Base-by-base conservation (phyloP, 306 rosid species). In the Acmispon strigosus region DNA sequence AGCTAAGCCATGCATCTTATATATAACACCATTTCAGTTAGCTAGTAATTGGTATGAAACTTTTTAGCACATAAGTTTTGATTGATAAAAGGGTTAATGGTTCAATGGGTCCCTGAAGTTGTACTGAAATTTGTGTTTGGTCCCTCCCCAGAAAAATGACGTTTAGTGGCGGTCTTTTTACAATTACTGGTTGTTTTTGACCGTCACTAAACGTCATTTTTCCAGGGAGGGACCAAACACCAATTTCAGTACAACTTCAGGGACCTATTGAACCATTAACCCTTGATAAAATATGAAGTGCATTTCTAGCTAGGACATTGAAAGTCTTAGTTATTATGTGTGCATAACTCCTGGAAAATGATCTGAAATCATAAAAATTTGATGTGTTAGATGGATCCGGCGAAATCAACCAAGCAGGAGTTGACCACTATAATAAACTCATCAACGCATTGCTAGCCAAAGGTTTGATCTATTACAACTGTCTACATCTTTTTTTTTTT, bases 371-470 rank as follows among this genome's bases (percentile, higher is more conserved):
- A 52, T 44, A 45, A 14, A 51, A 15, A 41, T 71, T 66, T 75
- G 43, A 70, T 54, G 29, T 45, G 36, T 75, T 52, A 95, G 99
- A 87, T 82, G 97, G 97, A 75, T 80, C 67, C 13, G 96, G 96
- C 14, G 59, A 74, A 74, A 86, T 95, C 70, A 95, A 91, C 71
- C 87, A 83, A 42, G 91, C 89, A 8, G 97, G 97, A 67, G 42
- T 95, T 49, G 92, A 85, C 79, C 90, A 95, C 70, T 95, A 95
- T 73, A 87, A 95, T 65, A 89, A 88, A 29, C 77, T 95, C 87
- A 89, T 95, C 49, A 67, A 95, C 43, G 86, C 96, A n/a, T 61
- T 91, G 64, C 75, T 95, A 20, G 96, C 91, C 72, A 83, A 89
- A 68, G 95, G 97, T 94, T 32, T 0, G 37, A 32, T 32, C 37